phyloP scores from a whole-genome alignment of 2,329 filamentous ascomycete species.

The Ilyonectria robusta region DNA sequence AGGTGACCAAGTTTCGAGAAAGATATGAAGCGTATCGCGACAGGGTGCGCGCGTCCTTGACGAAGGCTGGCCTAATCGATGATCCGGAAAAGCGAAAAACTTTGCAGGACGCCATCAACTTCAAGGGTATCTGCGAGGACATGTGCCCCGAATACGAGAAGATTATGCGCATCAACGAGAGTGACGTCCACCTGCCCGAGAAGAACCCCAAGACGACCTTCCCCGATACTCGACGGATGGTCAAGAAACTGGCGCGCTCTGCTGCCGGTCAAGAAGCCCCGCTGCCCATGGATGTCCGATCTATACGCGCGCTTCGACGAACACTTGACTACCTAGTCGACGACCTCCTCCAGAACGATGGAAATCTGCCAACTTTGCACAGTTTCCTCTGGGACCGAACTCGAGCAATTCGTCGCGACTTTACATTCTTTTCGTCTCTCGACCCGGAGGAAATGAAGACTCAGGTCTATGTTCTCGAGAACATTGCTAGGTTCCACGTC shows the following conservation, averaged over 20 bases:
- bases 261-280: constrained; percentile 78
- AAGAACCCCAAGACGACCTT: constrained; percentile 62
- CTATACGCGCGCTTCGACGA: constrained; percentile 68
- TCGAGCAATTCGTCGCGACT: constrained; percentile 76
- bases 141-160: constrained; percentile 80
- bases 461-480: constrained; percentile 75
- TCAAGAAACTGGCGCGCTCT: constrained; percentile 77
- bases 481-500: constrained; percentile 77
- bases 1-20: constrained; percentile 69
- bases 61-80: constrained; percentile 73
- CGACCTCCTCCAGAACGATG: constrained; percentile 68
- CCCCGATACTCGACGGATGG: constrained; percentile 68
- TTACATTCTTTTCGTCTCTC: constrained; percentile 76
- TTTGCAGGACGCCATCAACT: constrained; percentile 75
- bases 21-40: constrained; percentile 70
- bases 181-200: constrained; percentile 70
- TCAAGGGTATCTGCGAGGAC: constrained; percentile 77
- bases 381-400: constrained; percentile 79
- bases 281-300: constrained; percentile 77
- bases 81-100: constrained; percentile 75
- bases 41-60: constrained; percentile 69
- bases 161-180: constrained; percentile 73
- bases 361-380: constrained; percentile 69
- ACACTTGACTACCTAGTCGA: constrained; percentile 76
- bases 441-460: constrained; percentile 68